Conservation (phyloP, 352 stramenopile genomes). For the Phytopythium aichiense region DNA sequence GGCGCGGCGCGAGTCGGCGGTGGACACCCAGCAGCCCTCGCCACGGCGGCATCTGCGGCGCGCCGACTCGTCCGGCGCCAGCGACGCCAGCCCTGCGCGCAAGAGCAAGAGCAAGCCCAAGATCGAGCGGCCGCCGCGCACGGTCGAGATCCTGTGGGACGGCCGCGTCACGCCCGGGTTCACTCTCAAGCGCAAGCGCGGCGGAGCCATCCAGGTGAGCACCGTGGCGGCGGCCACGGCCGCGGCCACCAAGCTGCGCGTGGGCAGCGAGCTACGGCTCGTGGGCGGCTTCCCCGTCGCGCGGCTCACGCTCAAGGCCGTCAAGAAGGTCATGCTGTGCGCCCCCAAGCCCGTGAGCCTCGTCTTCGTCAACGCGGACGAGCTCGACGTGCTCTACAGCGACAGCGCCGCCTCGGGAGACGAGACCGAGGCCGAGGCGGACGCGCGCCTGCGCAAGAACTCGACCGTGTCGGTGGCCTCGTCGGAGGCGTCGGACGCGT, state of each 20-base stretch:
- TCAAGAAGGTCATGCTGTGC: constrained; percentile 78
- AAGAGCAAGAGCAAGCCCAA: constrained; percentile 4
- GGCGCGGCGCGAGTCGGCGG: not conserved
- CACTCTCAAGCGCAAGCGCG: constrained; percentile 74
- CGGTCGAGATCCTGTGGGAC: constrained; percentile 70
- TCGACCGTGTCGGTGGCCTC: constrained; percentile 14
- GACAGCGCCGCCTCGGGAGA: constrained; percentile 33
- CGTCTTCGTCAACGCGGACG: constrained; percentile 52
- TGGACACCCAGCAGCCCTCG: not conserved
- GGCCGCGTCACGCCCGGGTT: constrained; percentile 49
- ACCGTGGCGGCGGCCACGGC: constrained; percentile 31
- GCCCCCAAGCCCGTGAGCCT: constrained; percentile 74
- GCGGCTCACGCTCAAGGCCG: constrained; percentile 58
- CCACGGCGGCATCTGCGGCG: constrained; percentile 7
- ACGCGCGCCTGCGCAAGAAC: constrained; percentile 8
- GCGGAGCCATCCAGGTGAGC: constrained; percentile 62
- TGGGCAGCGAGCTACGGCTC: constrained; percentile 72
- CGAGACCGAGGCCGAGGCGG: constrained; percentile 7
- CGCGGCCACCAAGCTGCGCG: constrained; percentile 28
- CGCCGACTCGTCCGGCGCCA: not conserved
- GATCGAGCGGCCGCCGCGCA: constrained; percentile 32
- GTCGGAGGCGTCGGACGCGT: constrained; percentile 4
- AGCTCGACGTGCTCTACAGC: constrained; percentile 13
- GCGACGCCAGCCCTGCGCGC: not conserved
- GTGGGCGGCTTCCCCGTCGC: constrained; percentile 71